phyloP scores from a whole-genome alignment of 2,329 filamentous ascomycete genomes.

The Malbranchea cinnamomea region DNA sequence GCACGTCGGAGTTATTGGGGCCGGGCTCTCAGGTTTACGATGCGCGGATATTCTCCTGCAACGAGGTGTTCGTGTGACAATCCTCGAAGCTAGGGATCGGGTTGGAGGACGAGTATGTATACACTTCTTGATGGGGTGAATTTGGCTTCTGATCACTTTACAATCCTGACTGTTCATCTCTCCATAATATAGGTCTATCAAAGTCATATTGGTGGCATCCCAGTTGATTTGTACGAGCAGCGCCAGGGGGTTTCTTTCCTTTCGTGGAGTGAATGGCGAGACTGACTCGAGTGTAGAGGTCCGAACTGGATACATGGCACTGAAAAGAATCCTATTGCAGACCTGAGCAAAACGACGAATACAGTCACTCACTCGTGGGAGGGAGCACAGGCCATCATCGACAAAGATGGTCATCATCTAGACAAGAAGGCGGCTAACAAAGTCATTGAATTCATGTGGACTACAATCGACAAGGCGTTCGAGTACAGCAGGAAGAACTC shows the following conservation, averaged over 20 bases:
- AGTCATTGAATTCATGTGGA: constrained; percentile 37
- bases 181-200: constrained; percentile 32
- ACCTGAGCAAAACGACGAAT: constrained; percentile 38
- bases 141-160: constrained; percentile 1
- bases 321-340: constrained; percentile 42
- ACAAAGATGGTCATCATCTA: constrained; percentile 31
- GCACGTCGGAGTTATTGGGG: constrained; percentile 44
- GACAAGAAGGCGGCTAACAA: constrained; percentile 18
- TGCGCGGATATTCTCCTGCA: constrained; percentile 44
- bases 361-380: constrained; percentile 38
- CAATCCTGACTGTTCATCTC: constrained; percentile 14
- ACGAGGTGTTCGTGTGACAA: constrained; percentile 41
- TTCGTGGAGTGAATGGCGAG: too few species aligned
- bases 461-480: constrained; percentile 43
- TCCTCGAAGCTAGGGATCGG: constrained; percentile 44
- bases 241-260: too few species aligned
- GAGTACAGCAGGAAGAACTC: constrained; percentile 40
- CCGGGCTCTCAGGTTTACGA: constrained; percentile 44
- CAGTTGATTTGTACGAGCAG: constrained; percentile 40
- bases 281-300: constrained; percentile 27
- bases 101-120: constrained; percentile 42
- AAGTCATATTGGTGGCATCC: constrained; percentile 31
- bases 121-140: too few species aligned
- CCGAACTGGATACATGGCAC: constrained; percentile 53
- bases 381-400: constrained; percentile 35